These are phyloP conservation scores for Hypoxylon sp. DNA, from an alignment of 2,329 filamentous ascomycete genomes.

Conservation along the genomic window DNA sequence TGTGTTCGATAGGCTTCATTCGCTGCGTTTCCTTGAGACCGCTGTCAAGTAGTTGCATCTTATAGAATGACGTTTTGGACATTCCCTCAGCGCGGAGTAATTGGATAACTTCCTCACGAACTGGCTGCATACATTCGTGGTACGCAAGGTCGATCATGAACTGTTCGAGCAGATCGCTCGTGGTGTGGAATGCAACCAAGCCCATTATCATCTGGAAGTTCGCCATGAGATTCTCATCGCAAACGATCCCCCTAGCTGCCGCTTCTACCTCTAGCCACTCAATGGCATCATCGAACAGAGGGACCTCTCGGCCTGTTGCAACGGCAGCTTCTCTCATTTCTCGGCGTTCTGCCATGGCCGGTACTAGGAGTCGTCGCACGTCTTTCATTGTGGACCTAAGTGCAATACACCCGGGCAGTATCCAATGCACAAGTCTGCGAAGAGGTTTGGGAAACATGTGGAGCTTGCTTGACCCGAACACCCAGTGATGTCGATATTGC, in stretches of 20 bases:
- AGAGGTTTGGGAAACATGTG: slow-evolving; percentile 57
- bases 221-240: slow-evolving; percentile 46
- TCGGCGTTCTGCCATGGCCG: slow-evolving; percentile 45
- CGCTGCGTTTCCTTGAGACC: slow-evolving; percentile 58
- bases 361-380: slow-evolving; percentile 47
- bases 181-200: slow-evolving; percentile 57
- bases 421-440: slow-evolving; percentile 59
- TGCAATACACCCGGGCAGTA: slow-evolving; percentile 58
- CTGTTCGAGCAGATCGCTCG: slow-evolving; percentile 53
- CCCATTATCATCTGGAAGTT: slow-evolving; percentile 43
- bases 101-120: slow-evolving; percentile 61
- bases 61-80: slow-evolving; percentile 49
- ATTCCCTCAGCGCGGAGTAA: slow-evolving; percentile 45
- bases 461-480: slow-evolving; percentile 54
- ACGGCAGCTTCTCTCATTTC: slow-evolving; percentile 33
- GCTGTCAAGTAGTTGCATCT: slow-evolving; percentile 56
- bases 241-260: slow-evolving; percentile 45
- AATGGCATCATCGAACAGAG: slow-evolving; percentile 55
- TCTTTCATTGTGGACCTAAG: slow-evolving; percentile 51
- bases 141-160: slow-evolving; percentile 60
- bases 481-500: slow-evolving; percentile 56
- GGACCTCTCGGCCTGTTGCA: slow-evolving; percentile 35
- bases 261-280: slow-evolving; percentile 59
- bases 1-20: slow-evolving; percentile 46
- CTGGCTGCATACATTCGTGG: slow-evolving; percentile 57